Base-by-base conservation (phyloP, 768 basidiomycete genomes). In the Steccherinum ochraceum region DNA sequence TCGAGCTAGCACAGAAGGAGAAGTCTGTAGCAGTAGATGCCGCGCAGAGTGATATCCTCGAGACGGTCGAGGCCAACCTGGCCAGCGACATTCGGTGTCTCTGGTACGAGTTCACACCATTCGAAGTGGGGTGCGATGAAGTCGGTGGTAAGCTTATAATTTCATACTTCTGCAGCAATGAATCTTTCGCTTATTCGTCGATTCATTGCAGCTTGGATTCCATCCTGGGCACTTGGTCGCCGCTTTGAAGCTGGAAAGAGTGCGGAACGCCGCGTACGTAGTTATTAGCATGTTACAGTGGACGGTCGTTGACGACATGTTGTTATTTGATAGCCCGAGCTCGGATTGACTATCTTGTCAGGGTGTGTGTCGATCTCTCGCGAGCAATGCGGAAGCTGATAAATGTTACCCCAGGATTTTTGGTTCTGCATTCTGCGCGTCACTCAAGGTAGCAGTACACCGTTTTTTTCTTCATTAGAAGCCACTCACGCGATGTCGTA, bases 31-130 rank as follows among this genome's bases (percentile, higher is more conserved):
- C 52, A 5, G 45, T 57, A 10, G 54, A 55, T 19, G 12, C 18
- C n/a, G 30, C 30, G 1, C 46, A 55, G 2, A 27, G 23, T 2
- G 26, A 24, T 12, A 40, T 48, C 4, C 51, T 60, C 4, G 56
- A 46, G 0, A 19, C 48, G 12, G 51, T 51, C n/a, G 40, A 58
- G 21, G 18, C 40, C 4, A 24, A 23, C 4, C 55, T 63, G 2
- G 48, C 45, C 24, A 49, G 51, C 5, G 26, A 48, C 2, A 49
- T 53, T 39, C 46, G 59, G 18, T 61, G 55, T 52, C 52, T 63
- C 1, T 63, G 61, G 61, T 63, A 63, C 40, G 61, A 63, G 48
- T 61, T 63, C 43, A 61, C 59, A 16, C 61, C 59, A 0, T 63
- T 59, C 42, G 61, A 63, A 41, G 51, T 63, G 16, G 61, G 61